Evolutionary conservation across 331 rosid genomes (phyloP).

Genomic region (Pyrus hybrid): DNA sequence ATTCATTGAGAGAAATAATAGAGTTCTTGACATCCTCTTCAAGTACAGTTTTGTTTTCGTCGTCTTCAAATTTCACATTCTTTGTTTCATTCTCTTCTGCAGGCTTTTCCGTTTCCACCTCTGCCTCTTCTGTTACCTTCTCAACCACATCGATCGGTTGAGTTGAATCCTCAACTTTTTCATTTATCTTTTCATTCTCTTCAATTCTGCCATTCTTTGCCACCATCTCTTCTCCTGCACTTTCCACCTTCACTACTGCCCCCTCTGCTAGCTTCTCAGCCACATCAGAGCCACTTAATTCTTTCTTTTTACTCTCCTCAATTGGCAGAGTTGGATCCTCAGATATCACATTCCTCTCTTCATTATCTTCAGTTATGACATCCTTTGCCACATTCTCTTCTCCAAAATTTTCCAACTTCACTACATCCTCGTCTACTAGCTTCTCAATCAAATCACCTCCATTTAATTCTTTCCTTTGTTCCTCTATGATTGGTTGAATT

Average conservation of each 20-base stretch:
- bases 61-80: slow-evolving; percentile 9
- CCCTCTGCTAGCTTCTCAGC: slow-evolving; percentile 31
- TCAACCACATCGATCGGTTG: slow-evolving; percentile 7
- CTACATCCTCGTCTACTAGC: slow-evolving; percentile 24
- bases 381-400: slow-evolving; percentile 10
- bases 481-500: slow-evolving; percentile 8
- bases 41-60: background rate
- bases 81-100: slow-evolving; percentile 9
- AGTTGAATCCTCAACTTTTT: background rate
- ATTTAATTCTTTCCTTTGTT: slow-evolving; percentile 23
- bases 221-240: slow-evolving; percentile 28
- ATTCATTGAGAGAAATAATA: slow-evolving; percentile 4
- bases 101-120: background rate
- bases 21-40: slow-evolving; percentile 1
- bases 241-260: slow-evolving; percentile 22
- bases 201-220: slow-evolving; percentile 6
- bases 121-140: slow-evolving; percentile 25
- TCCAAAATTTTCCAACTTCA: slow-evolving; percentile 26
- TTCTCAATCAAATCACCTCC: slow-evolving; percentile 18
- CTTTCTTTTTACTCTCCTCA: slow-evolving; percentile 21
- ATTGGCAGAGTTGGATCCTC: slow-evolving; percentile 13
- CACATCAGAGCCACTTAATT: slow-evolving; percentile 2
- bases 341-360: slow-evolving; percentile 15
- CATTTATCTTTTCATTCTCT: slow-evolving; percentile 20
- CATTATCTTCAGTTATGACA: slow-evolving; percentile 17